Base-by-base conservation (phyloP, 805 yeast species). In the Wickerhamomyces bovis region DNA sequence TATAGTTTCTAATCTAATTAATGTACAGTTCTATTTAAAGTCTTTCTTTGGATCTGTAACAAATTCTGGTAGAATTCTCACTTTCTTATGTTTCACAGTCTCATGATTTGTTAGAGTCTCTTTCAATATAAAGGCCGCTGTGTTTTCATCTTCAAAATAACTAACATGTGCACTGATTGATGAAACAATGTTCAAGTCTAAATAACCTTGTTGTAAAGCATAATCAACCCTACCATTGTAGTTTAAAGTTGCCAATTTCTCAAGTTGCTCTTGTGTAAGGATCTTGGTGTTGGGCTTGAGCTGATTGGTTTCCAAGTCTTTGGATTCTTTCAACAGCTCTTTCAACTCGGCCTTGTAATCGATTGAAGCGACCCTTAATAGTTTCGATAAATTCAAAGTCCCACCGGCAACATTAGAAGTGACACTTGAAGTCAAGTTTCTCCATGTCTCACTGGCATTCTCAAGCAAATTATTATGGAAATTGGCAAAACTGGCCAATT, bases 91-190 rank as follows among this genome's bases (percentile, higher is more conserved):
- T 6, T 53, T 58, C 3, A 66, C 57, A 26, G 35, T 31, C 19
- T 51, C 58, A 21, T 60, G 53, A 38, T 55, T 50, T 6, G 52
- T 52, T 28, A 66, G 51, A 9, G 85, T 60, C 59, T 89, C 89
- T 41, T 70, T 72, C 60, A 90, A 64, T 6, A 92, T 63, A 55
- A 92, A 90, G 1, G 83, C 84, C 0, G 95, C 89, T 33, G 92
- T 81, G 57, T 89, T 89, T 43, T 80, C 75, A 55, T 89, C 95
- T 60, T 89, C 96, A 61, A 92, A 83, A 63, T 92, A 92, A 41
- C 88, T 80, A 13, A 87, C 80, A 64, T 92, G 99, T 0, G 98
- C 94, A 43, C 86, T 86, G 9, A 92, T 70, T 0, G 96, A 94
- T 3, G 89, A 77, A 11, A 92, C 72, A 31, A 89, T 64, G 25